A percentile compares a stretch with the other conserved stretches of the same genome.
phyloP scores from a whole-genome alignment of 306 rosid genomes.

The Prunus campanulata region DNA sequence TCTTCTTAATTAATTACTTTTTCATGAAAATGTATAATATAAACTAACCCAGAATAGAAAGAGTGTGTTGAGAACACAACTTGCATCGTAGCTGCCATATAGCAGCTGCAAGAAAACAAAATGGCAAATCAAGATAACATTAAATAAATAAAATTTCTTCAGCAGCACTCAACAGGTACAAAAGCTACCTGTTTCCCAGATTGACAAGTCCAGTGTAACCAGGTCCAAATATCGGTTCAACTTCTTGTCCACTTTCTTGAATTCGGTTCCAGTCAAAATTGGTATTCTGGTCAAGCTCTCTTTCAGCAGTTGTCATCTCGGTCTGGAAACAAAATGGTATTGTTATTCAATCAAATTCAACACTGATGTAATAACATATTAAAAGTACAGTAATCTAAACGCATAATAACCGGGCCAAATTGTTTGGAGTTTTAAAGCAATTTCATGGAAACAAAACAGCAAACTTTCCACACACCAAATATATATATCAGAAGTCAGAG shows the following conservation, averaged over 20 bases:
- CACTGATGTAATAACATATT: neutral
- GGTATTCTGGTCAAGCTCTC: slow-evolving; percentile 95
- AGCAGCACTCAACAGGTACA: slow-evolving; percentile 16
- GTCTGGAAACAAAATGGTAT: slow-evolving; percentile 56
- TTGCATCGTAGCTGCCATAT: slow-evolving; percentile 95
- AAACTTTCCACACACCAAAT: neutral
- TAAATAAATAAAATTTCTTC: neutral
- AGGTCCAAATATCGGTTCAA: slow-evolving; percentile 86
- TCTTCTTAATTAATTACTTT: neutral
- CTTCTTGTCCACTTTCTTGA: slow-evolving; percentile 94
- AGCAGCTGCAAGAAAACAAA: slow-evolving; percentile 74
- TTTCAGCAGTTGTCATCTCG: slow-evolving; percentile 98
- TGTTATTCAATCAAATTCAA: neutral
- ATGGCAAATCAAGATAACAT: slow-evolving; percentile 15
- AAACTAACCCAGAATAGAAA: slow-evolving; percentile 59
- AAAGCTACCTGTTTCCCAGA: slow-evolving; percentile 84
- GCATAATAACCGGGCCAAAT: neutral
- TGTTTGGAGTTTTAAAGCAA: neutral
- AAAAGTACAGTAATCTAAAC: neutral
- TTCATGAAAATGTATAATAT: slow-evolving; percentile 8
- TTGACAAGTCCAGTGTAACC: slow-evolving; percentile 94
- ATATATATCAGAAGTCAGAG: neutral
- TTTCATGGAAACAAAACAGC: neutral
- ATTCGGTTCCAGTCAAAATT: slow-evolving; percentile 95
- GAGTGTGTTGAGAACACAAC: slow-evolving; percentile 72